These are phyloP conservation scores for Eucalyptus virginea DNA, from an alignment of 345 rosid species.

Conservation along the genomic window DNA sequence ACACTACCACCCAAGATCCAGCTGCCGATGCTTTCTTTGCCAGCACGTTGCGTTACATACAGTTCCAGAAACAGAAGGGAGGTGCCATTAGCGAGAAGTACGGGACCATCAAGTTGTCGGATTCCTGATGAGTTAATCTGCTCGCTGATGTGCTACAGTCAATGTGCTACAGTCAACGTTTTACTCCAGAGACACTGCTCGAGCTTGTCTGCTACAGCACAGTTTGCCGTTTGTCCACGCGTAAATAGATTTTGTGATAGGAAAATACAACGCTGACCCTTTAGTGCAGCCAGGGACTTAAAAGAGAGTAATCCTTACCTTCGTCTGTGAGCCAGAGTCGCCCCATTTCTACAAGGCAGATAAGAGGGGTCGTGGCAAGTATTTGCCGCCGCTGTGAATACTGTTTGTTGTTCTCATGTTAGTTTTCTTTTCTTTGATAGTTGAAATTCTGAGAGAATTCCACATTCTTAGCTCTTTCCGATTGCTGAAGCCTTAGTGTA, in stretches of 20 bases:
- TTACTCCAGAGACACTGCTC: not conserved
- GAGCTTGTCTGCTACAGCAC: not conserved
- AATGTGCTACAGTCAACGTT: not conserved
- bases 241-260: not conserved
- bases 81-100: slow-evolving; percentile 78
- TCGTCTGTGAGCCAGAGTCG: not conserved
- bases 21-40: slow-evolving; percentile 73
- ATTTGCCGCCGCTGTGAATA: not conserved
- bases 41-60: slow-evolving; percentile 61
- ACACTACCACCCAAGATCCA: slow-evolving; percentile 46
- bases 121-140: not conserved
- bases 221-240: not conserved
- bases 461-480: not conserved
- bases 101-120: slow-evolving; percentile 57
- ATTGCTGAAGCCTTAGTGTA: not conserved
- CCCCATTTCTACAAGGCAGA: not conserved
- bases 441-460: not conserved
- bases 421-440: not conserved
- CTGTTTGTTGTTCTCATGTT: not conserved
- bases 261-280: not conserved
- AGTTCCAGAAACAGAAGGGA: slow-evolving; percentile 96
- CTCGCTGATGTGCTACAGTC: not conserved
- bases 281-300: not conserved
- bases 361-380: not conserved
- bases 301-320: not conserved